phyloP scores from a whole-genome alignment of 805 yeast genomes.

The Cyberlindnera lachancei region DNA sequence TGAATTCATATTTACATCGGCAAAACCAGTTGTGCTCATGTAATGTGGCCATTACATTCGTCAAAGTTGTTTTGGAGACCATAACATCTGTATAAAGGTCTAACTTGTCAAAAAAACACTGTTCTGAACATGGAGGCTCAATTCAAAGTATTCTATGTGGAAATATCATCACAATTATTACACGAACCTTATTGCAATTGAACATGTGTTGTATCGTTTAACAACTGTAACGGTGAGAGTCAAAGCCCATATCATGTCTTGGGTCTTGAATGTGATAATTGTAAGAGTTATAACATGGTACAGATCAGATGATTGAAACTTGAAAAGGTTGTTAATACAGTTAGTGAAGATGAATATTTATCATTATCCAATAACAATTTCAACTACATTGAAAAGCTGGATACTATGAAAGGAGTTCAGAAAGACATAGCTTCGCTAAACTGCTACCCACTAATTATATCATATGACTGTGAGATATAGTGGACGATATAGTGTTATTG shows the following conservation, averaged over 20 bases:
- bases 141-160: constrained; percentile 79
- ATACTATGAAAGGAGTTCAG: no score
- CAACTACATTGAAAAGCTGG: no score
- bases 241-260: constrained; percentile 71
- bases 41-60: constrained; percentile 93
- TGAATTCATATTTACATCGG: constrained; percentile 81
- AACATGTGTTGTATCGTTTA: constrained; percentile 70
- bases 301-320: constrained; percentile 66
- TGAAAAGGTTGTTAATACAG: constrained; percentile 38
- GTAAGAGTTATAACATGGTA: constrained; percentile 81
- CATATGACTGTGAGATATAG: no score
- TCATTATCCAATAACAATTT: no score
- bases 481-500: no score
- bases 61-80: constrained; percentile 73
- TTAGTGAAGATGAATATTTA: no score
- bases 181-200: constrained; percentile 76
- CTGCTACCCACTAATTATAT: no score
- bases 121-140: constrained; percentile 83
- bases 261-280: constrained; percentile 82
- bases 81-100: constrained; percentile 84
- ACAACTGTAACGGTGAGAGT: constrained; percentile 83
- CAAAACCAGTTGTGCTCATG: constrained; percentile 83
- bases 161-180: constrained; percentile 64
- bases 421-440: no score
- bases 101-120: constrained; percentile 79